Conservation (phyloP, 805 yeast genomes). For the Teunomyces barrocoloradensis region DNA sequence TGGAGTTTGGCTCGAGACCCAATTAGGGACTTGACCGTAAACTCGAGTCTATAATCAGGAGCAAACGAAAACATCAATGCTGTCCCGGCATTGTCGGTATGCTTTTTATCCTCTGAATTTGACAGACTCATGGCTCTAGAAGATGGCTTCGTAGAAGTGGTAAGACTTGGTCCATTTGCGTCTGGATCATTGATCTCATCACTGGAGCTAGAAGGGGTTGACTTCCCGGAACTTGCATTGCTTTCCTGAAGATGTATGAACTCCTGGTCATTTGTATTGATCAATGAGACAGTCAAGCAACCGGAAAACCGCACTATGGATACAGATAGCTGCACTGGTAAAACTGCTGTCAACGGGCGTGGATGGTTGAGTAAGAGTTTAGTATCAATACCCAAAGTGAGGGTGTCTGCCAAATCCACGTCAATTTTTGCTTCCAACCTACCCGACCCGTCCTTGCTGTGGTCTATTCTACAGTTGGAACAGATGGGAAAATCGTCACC, state of each 20-base stretch:
- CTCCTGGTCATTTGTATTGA: conserved; percentile 44
- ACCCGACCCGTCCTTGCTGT: conserved; percentile 51
- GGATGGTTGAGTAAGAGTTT: conserved; percentile 78
- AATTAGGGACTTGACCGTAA: conserved; percentile 80
- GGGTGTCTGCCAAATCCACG: conserved; percentile 82
- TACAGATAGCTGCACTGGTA: conserved; percentile 82
- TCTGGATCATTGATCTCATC: conserved; percentile 21
- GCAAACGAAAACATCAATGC: conserved; percentile 86
- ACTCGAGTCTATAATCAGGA: conserved; percentile 88
- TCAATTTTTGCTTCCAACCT: conserved; percentile 83
- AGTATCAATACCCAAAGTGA: conserved; percentile 84
- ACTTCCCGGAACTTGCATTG: conserved; percentile 4
- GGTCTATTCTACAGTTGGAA: conserved; percentile 82
- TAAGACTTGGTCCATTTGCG: conserved; percentile 1
- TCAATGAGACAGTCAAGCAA: conserved; percentile 73
- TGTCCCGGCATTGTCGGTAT: conserved; percentile 31
- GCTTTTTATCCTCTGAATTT: conserved; percentile 1
- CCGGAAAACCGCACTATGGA: conserved; percentile 91
- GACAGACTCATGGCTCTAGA: neutral
- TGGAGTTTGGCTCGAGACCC: conserved; percentile 92
- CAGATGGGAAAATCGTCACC: conserved; percentile 96
- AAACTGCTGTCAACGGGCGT: conserved; percentile 74
- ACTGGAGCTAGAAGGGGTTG: neutral
- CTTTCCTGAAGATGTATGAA: conserved; percentile 12
- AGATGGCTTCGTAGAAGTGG: conserved; percentile 3